These are phyloP conservation scores for Alternaria brassicicola DNA, from an alignment of 2,329 filamentous ascomycete species.

Conservation along the genomic window DNA sequence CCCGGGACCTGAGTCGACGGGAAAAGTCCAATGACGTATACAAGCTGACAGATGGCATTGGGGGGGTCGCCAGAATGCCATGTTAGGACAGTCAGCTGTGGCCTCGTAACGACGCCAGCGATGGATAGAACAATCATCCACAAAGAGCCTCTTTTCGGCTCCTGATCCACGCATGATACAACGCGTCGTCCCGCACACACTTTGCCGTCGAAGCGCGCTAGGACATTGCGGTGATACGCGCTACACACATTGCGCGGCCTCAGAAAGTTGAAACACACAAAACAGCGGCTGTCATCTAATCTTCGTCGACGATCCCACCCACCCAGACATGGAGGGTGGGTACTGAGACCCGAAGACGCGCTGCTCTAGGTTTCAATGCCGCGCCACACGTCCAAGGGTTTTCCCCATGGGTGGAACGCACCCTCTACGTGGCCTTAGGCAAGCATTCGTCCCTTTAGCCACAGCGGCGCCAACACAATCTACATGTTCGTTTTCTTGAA, in stretches of 20 bases:
- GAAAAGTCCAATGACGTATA: neutral
- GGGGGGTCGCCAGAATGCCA: neutral
- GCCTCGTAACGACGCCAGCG: neutral
- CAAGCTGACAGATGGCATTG: neutral
- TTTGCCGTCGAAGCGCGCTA: neutral
- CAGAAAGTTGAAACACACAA: constrained; percentile 5
- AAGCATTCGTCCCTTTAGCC: neutral
- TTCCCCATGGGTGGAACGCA: neutral
- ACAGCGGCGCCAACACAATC: neutral
- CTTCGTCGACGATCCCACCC: constrained; percentile 10
- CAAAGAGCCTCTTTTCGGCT: constrained; percentile 2
- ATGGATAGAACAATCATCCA: neutral
- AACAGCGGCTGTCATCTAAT: constrained; percentile 9
- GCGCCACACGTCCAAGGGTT: neutral
- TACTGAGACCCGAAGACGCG: neutral
- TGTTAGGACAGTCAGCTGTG: constrained; percentile 1
- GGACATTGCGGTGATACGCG: neutral
- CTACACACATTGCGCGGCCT: constrained; percentile 15
- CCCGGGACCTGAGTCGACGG: neutral
- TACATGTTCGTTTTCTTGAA: neutral
- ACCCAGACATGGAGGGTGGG: constrained; percentile 1
- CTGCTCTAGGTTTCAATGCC: neutral
- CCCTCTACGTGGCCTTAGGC: neutral
- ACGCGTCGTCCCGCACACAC: constrained; percentile 8
- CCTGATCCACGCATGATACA: neutral